Evolutionary conservation across 352 stramenopile species (phyloP), one percentile per base, ranked within the genome.

Genomic region (Phytophthora litchii): DNA sequence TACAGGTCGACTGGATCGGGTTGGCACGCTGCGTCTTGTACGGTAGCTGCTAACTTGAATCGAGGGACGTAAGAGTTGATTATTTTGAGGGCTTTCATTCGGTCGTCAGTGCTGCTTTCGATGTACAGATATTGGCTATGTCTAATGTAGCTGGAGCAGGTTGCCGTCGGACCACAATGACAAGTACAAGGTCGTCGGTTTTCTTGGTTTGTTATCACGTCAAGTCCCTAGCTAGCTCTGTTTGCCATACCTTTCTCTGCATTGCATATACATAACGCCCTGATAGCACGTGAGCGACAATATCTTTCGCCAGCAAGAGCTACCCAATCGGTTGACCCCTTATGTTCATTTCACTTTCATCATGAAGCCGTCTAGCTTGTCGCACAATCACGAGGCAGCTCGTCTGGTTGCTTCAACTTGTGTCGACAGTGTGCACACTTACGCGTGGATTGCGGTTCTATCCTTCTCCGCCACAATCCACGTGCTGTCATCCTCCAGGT

Each of bases 401-500:
- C 20, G 36, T 54, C 73, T 65, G 36, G 37, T 48, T 46, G 50
- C 29, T 52, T 58, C 17, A 54, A 45, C 16, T 31, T 48, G 44
- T 35, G 27, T 38, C 37, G 25, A 54, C 57, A 59, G 43, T 42
- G 47, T 44, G 42, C 19, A 57, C 47, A 64, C 29, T 78, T 70
- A 87, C 16, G 85, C 85, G 69, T 94, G 85, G 62, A 94, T 92
- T 32, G 85, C 83, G 14, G 81, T 88, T 71, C 85, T 70, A 70
- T 94, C 85, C 69, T 94, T 92, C 60, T 94, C 85, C 4, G 79
- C 83, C 53, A 94, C 85, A 40, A 74, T 86, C 85, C 85, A 94
- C 64, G 78, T 64, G 64, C 85, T 94, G 67, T 94, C 85, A 49
- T 94, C 85, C 41, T 94, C 85, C 37, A 90, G 57, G 60, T 94